phyloP scores from a whole-genome alignment of 257 asterid species.

The Rhazya stricta region DNA sequence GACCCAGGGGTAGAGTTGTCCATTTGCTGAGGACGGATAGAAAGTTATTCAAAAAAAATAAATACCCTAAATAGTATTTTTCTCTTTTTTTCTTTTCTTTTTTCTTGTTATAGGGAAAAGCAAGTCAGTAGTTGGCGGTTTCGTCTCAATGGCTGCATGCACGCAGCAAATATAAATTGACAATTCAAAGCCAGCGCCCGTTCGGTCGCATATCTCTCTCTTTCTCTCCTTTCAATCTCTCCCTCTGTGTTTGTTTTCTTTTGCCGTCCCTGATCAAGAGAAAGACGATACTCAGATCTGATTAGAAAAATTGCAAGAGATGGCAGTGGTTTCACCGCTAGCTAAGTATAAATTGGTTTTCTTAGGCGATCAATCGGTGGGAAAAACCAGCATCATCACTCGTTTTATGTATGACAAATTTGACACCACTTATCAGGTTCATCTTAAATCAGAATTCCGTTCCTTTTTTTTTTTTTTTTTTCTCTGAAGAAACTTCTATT shows the following conservation, averaged over 20 bases:
- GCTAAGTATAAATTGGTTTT: constrained; percentile 78
- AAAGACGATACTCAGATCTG: constrained; percentile 13
- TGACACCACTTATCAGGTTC: constrained; percentile 74
- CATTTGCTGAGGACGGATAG: too few relatives aligned
- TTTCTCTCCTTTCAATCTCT: constrained; percentile 10
- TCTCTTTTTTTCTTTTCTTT: too few relatives aligned
- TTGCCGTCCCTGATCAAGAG: neutral
- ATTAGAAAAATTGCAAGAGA: constrained; percentile 10
- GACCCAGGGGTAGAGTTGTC: too few relatives aligned
- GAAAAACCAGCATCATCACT: constrained; percentile 80
- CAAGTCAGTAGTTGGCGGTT: constrained; percentile 10
- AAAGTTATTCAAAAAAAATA: too few relatives aligned
- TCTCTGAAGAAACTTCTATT: neutral
- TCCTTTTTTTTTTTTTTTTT: neutral
- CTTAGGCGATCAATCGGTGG: constrained; percentile 74
- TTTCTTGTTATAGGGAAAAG: neutral
- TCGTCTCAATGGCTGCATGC: constrained; percentile 11
- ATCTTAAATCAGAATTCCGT: neutral
- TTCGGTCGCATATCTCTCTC: constrained; percentile 8
- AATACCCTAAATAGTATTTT: too few relatives aligned
- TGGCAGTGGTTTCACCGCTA: constrained; percentile 77
- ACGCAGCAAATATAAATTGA: neutral
- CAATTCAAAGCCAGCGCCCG: constrained; percentile 18
- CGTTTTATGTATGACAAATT: constrained; percentile 81
- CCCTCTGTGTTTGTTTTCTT: constrained; percentile 13